Percentiles rank a stretch among this genome's conserved stretches.
Evolutionary conservation across 257 asterid species (phyloP).

Genomic region (Solanum etuberosum): DNA sequence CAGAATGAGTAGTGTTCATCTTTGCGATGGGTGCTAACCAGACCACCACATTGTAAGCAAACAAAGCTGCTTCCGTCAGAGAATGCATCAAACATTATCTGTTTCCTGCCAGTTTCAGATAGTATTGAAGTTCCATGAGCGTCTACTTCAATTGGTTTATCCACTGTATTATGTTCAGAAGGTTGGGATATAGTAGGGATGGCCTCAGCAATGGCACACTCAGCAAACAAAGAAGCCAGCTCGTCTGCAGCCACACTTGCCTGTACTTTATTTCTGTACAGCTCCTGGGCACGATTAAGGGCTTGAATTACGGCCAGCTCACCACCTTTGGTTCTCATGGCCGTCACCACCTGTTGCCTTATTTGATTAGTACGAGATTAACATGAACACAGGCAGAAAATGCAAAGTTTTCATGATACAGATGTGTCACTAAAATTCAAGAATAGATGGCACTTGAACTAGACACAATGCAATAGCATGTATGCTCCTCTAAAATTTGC

Average conservation of each 20-base stretch:
- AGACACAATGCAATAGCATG: neutral
- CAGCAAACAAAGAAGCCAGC: conserved; percentile 79
- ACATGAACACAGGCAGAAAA: neutral
- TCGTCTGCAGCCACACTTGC: conserved; percentile 74
- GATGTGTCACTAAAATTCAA: neutral
- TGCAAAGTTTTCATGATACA: neutral
- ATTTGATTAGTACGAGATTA: neutral
- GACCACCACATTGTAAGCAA: conserved; percentile 86
- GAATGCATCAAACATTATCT: conserved; percentile 65
- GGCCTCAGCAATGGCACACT: conserved; percentile 91
- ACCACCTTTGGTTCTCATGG: conserved; percentile 74
- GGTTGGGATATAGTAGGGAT: conserved; percentile 32
- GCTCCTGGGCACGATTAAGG: conserved; percentile 65
- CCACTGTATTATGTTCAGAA: conserved; percentile 11
- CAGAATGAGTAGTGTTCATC: conserved; percentile 81
- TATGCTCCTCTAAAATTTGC: neutral
- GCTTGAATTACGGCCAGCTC: conserved; percentile 56
- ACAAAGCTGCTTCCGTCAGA: conserved; percentile 95
- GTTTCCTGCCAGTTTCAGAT: conserved; percentile 70
- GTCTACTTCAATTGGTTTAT: conserved; percentile 26
- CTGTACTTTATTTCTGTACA: conserved; percentile 51
- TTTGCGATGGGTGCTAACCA: conserved; percentile 67
- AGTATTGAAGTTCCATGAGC: conserved; percentile 62
- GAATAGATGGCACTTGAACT: neutral
- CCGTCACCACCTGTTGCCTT: conserved; percentile 59